phyloP scores from a whole-genome alignment of 176 grass and related monocot genomes.

The Raddia distichophylla region DNA sequence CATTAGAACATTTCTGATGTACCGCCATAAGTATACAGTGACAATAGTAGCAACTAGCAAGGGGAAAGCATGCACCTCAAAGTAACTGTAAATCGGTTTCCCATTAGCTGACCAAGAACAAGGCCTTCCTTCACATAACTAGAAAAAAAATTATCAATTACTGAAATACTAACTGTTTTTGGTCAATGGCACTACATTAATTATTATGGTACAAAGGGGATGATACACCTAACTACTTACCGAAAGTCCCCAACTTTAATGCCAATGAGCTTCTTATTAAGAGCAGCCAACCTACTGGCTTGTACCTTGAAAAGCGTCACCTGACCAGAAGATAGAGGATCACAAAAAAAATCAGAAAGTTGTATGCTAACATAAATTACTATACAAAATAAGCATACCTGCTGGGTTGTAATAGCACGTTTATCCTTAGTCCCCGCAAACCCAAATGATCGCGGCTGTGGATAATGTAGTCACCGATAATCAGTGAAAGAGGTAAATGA shows the following conservation, averaged over 20 bases:
- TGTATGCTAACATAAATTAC: not conserved
- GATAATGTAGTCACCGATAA: slow-evolving; percentile 42
- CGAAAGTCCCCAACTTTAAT: slow-evolving; percentile 92
- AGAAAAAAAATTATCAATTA: slow-evolving; percentile 30
- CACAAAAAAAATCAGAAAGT: slow-evolving; percentile 4
- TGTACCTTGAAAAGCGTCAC: slow-evolving; percentile 88
- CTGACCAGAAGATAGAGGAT: slow-evolving; percentile 52
- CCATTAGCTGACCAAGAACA: slow-evolving; percentile 79
- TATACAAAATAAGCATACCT: slow-evolving; percentile 51
- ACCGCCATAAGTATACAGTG: slow-evolving; percentile 18
- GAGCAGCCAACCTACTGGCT: slow-evolving; percentile 71
- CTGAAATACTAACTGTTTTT: slow-evolving; percentile 8
- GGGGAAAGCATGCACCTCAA: slow-evolving; percentile 60
- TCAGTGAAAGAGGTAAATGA: slow-evolving; percentile 13
- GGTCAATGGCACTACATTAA: slow-evolving; percentile 5
- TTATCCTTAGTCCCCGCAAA: slow-evolving; percentile 99
- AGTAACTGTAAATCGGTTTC: slow-evolving; percentile 87
- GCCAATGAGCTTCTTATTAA: slow-evolving; percentile 79
- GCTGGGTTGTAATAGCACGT: slow-evolving; percentile 84
- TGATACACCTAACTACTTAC: slow-evolving; percentile 55
- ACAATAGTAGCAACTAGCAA: not conserved
- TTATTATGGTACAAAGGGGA: not conserved
- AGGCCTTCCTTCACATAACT: slow-evolving; percentile 87
- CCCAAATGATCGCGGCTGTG: slow-evolving; percentile 79
- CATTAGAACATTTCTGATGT: not conserved